Base-by-base conservation (phyloP, 1,139 yeast species). In the Candida sojae region DNA sequence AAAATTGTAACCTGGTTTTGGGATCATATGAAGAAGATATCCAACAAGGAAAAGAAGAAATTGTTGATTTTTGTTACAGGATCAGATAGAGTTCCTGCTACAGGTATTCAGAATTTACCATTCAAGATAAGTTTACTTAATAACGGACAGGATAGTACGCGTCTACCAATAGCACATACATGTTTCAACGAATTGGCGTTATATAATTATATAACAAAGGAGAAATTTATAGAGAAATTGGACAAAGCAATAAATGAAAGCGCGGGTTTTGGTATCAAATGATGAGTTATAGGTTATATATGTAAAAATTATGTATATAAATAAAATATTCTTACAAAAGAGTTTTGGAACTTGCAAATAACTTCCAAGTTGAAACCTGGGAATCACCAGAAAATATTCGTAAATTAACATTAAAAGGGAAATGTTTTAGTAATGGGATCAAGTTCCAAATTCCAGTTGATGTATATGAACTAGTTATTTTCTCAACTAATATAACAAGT, bases 161-260 rank as follows among this genome's bases (percentile, higher is more conserved):
- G 86, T 44, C 68, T 91, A 29, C 98, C 98, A 0, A 70, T 86
- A 9, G 92, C 97, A 0, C 98, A 92, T 60, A 93, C 98, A 0
- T 93, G 98, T 59, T 93, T 92, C 68, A 92, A 91, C 61, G 97
- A 92, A 68, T 66, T 93, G 38, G 88, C 93, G 47, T 56, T 93
- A 6, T 87, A 84, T 66, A 83, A 82, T 44, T 93, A 92, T 63
- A 57, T 66, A 6, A 61, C 79, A 4, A 71, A 73, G 51, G 80
- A 75, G 28, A 81, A 79, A 55, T 68, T 92, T 51, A 64, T 70
- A 42, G 54, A 63, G 2, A 91, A 88, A 66, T 65, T 93, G 50
- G 63, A 70, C 13, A 61, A 75, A 53, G 97, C 97, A 0, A 79
- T 93, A 30, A 69, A 77, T 45, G 96, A 87, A 61, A 84, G 93